A percentile compares a stretch with the other conserved stretches of the same genome.
phyloP scores from a whole-genome alignment of 768 basidiomycete genomes.

The Kwoniella newhampshirensis region DNA sequence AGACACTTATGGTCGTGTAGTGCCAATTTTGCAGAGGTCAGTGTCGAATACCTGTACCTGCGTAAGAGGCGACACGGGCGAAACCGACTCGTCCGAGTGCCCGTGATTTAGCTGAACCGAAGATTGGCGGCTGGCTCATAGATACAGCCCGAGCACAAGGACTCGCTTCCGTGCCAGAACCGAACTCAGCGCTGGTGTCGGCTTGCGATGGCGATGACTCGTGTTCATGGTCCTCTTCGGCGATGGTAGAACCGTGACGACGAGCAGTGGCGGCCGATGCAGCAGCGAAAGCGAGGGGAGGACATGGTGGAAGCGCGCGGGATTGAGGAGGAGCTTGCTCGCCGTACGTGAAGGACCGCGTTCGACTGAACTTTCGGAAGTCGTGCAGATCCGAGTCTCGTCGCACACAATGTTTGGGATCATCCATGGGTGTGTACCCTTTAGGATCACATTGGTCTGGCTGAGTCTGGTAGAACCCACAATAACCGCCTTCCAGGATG shows the following conservation, averaged over 20 bases:
- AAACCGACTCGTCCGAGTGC: constrained; percentile 34
- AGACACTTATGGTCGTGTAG: not conserved
- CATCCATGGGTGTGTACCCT: constrained; percentile 91
- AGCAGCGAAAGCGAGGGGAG: constrained; percentile 48
- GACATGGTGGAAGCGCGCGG: constrained; percentile 31
- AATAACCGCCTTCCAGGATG: constrained; percentile 94
- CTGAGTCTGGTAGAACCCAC: constrained; percentile 73
- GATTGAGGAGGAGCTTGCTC: constrained; percentile 56
- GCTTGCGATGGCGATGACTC: constrained; percentile 62
- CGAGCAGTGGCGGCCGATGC: constrained; percentile 53
- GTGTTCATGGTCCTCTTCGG: constrained; percentile 67
- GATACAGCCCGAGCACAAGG: constrained; percentile 66
- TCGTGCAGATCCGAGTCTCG: constrained; percentile 85
- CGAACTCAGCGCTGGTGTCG: constrained; percentile 61
- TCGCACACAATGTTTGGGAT: constrained; percentile 75
- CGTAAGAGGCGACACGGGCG: constrained; percentile 39
- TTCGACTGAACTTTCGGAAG: constrained; percentile 87
- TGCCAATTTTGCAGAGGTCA: not conserved
- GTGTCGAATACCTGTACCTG: constrained; percentile 22
- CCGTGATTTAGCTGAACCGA: constrained; percentile 44
- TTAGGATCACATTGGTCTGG: constrained; percentile 71
- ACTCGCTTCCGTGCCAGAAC: constrained; percentile 62
- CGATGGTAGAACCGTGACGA: constrained; percentile 55
- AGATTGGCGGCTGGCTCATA: constrained; percentile 36
- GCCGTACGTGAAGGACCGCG: constrained; percentile 91